phyloP scores from a whole-genome alignment of 2,329 filamentous ascomycete genomes.

The Lojkania enalia region DNA sequence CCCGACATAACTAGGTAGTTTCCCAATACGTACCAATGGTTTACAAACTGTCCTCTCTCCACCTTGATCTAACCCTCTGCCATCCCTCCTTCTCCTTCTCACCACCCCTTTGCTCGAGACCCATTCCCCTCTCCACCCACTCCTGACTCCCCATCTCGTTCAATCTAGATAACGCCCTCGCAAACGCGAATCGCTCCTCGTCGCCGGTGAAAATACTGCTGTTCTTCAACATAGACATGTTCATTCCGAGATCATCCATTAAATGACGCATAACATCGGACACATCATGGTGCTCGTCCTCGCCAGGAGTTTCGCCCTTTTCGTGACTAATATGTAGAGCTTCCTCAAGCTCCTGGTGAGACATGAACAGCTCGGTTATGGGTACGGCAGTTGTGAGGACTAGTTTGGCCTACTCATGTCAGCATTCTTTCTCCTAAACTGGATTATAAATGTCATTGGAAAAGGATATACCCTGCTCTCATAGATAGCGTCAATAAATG shows the following conservation, averaged over 20 bases:
- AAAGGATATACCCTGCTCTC: conserved; percentile 62
- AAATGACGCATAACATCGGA: conserved; percentile 75
- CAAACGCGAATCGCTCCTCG: conserved; percentile 96
- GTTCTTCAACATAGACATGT: conserved; percentile 80
- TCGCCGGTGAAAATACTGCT: conserved; percentile 89
- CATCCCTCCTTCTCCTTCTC: conserved; percentile 67
- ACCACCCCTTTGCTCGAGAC: conserved; percentile 66
- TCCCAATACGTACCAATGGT: too few species aligned
- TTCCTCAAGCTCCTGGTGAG: conserved; percentile 54
- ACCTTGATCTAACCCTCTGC: conserved; percentile 66
- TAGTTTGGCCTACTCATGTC: conserved; percentile 72
- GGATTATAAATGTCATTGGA: too few species aligned
- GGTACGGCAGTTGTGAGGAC: conserved; percentile 90
- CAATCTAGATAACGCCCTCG: conserved; percentile 79
- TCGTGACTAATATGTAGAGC: conserved; percentile 49
- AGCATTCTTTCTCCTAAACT: too few species aligned
- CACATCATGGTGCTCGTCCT: conserved; percentile 56
- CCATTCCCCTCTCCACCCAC: conserved; percentile 83
- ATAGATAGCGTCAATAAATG: conserved; percentile 95
- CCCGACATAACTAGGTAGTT: too few species aligned
- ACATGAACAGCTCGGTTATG: conserved; percentile 82
- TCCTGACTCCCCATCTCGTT: conserved; percentile 92
- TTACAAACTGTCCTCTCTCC: conserved; percentile 55
- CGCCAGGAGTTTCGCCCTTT: conserved; percentile 46
- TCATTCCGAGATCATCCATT: conserved; percentile 86